Percentiles rank a stretch among this genome's conserved stretches.
These are phyloP conservation scores for Prunus davidiana DNA, from an alignment of 306 rosid genomes.

Conservation along the genomic window DNA sequence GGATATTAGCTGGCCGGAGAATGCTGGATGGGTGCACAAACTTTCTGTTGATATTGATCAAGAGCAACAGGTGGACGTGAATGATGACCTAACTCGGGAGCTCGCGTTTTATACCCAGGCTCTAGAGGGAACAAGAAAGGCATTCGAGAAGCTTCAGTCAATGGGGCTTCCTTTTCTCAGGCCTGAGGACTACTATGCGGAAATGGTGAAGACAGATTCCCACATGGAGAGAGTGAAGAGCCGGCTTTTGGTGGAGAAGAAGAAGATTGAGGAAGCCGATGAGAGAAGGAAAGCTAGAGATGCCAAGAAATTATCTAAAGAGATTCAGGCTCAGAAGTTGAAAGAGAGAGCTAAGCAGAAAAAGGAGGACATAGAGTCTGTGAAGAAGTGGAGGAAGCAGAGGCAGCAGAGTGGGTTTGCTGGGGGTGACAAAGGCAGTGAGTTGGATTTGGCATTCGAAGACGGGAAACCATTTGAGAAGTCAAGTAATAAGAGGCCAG, in stretches of 20 bases:
- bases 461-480: conserved; percentile 72
- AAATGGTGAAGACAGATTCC: conserved; percentile 82
- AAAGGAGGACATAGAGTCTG: conserved; percentile 82
- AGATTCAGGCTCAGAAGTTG: conserved; percentile 73
- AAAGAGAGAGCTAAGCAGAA: conserved; percentile 91
- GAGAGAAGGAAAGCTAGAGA: conserved; percentile 89
- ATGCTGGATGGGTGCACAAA: conserved; percentile 67
- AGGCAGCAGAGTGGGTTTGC: conserved; percentile 88
- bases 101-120: conserved; percentile 83
- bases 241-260: conserved; percentile 63
- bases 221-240: conserved; percentile 88
- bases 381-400: conserved; percentile 97
- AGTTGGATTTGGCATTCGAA: conserved; percentile 48
- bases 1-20: conserved; percentile 85
- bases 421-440: conserved; percentile 43
- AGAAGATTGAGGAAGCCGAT: conserved; percentile 77
- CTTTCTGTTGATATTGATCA: conserved; percentile 71
- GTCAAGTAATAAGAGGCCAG: conserved; percentile 68
- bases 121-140: conserved; percentile 72
- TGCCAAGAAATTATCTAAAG: conserved; percentile 71
- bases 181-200: conserved; percentile 85
- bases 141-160: conserved; percentile 68
- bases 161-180: conserved; percentile 72
- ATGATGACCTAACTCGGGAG: conserved; percentile 85
- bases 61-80: conserved; percentile 75